These are phyloP conservation scores for Biscutella auriculata DNA, from an alignment of 441 rosid genomes.

Conservation along the genomic window DNA sequence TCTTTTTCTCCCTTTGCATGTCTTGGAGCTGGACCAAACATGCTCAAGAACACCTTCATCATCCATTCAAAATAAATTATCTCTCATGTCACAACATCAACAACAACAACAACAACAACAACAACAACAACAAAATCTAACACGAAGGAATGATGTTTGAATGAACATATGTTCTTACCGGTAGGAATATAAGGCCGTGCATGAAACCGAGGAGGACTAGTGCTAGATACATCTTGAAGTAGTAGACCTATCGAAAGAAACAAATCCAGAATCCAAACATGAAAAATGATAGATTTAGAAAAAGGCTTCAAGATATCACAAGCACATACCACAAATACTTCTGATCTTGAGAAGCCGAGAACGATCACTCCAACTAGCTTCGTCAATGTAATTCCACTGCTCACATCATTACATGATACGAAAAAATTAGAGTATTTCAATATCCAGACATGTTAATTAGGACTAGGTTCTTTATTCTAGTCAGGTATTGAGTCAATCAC, in stretches of 20 bases:
- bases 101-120: too few species aligned
- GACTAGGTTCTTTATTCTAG: background rate
- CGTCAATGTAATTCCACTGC: slow-evolving; percentile 93
- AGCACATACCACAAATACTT: slow-evolving; percentile 82
- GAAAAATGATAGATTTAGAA: too few species aligned
- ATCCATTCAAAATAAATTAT: background rate
- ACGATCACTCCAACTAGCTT: slow-evolving; percentile 93
- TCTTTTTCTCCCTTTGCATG: slow-evolving; percentile 43
- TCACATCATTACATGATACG: slow-evolving; percentile 1
- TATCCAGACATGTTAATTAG: background rate
- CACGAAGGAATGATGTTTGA: background rate
- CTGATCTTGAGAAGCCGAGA: slow-evolving; percentile 88
- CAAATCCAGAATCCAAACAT: background rate
- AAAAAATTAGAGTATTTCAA: background rate
- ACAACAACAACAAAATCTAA: too few species aligned
- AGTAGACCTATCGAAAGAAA: slow-evolving; percentile 57
- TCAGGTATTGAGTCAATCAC: background rate
- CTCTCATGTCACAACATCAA: background rate
- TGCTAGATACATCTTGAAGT: slow-evolving; percentile 94
- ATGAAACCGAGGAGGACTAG: slow-evolving; percentile 90
- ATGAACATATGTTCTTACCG: slow-evolving; percentile 45
- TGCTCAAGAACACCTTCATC: slow-evolving; percentile 75
- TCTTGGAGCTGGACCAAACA: slow-evolving; percentile 93
- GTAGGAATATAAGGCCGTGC: slow-evolving; percentile 88
- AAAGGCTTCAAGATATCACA: background rate